Evolutionary conservation across 2,329 filamentous ascomycete genomes (phyloP).

Genomic region (Trichoderma koningii): DNA sequence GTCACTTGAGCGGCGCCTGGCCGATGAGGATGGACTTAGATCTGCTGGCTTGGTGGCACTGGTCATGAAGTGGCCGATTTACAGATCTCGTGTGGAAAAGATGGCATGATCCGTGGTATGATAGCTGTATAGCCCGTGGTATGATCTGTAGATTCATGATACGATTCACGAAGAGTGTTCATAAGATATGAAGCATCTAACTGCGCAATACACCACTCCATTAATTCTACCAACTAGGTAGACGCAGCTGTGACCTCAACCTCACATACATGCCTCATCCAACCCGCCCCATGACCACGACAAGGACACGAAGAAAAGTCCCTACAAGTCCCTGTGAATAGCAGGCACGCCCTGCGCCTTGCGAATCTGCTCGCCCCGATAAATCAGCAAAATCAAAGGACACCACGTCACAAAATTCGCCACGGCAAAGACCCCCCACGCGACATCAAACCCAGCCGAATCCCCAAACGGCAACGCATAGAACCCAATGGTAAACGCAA

Average conservation of each 20-base stretch:
- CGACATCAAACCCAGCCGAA: constrained; percentile 8
- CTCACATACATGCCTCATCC: background rate
- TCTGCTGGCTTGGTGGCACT: background rate
- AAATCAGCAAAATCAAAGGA: constrained; percentile 10
- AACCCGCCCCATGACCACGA: background rate
- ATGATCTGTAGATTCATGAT: background rate
- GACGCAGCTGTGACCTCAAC: background rate
- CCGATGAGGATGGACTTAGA: background rate
- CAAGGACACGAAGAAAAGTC: too few relatives aligned
- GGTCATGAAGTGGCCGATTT: background rate
- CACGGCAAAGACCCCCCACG: constrained; percentile 17
- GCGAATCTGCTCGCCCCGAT: constrained; percentile 5
- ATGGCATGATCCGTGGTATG: background rate
- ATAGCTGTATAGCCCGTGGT: background rate
- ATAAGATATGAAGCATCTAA: background rate
- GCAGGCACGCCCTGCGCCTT: constrained; percentile 13
- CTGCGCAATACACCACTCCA: background rate
- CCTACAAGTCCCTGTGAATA: constrained; percentile 20
- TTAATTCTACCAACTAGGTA: background rate
- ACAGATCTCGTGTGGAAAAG: background rate
- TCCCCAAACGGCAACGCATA: constrained; percentile 17
- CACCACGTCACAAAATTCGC: constrained; percentile 15
- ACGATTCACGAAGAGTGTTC: background rate
- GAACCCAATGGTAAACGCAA: constrained; percentile 21
- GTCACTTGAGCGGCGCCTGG: constrained; percentile 12